Base-by-base conservation (phyloP, 2,329 filamentous ascomycete genomes). In the Tothia fuscella region DNA sequence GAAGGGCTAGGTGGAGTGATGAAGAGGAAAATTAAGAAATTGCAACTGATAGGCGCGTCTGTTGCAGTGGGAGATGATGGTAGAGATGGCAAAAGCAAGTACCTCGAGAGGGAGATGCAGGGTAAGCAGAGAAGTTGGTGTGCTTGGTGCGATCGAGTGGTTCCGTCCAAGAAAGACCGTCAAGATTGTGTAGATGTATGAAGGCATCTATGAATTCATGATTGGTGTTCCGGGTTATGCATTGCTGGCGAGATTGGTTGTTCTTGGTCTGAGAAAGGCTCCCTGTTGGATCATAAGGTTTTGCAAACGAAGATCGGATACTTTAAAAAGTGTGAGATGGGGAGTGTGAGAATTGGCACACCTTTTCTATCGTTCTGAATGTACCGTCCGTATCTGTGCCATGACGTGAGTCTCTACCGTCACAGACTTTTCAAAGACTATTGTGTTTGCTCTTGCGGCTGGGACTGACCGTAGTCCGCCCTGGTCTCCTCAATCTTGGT, bases 1-100 rank as follows among this genome's bases (percentile, higher is more conserved):
- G 85, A 93, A 54, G 88, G 88, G 2, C 83, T 95, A 33, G 88
- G 88, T 9, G 88, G 88, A 1, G 74, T 82, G 12, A 76, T 95
- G 41, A 93, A 93, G 68, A 82, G 80, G 47, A 93, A 89, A 63
- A 70, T 82, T n/a, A 84, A 91, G 52, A 80, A 80, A 53, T 80
- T 85, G 64, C 76, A 93, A 5, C 74, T 72, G 46, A 78, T 95
- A 0, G 89, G 88, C 1, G 82, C 81, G 4, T 85, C 81, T 47
- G 89, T 95, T 10, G 85, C 89, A 54, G 85, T 93, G 60, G 71
- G 74, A 43, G 72, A 72, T 26, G 69, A 71, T 6, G 76, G 62
- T 47, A 49, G 51, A 16, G 55, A 60, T 17, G 54, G 54, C 40
- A 52, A 51, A 16, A 56, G 76, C 4, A 69, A 71, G 44, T 80